A percentile compares a stretch with the other conserved stretches of the same genome.
These are phyloP conservation scores for Neurospora sp. DNA, from an alignment of 495 filamentous ascomycete species.

Conservation along the genomic window DNA sequence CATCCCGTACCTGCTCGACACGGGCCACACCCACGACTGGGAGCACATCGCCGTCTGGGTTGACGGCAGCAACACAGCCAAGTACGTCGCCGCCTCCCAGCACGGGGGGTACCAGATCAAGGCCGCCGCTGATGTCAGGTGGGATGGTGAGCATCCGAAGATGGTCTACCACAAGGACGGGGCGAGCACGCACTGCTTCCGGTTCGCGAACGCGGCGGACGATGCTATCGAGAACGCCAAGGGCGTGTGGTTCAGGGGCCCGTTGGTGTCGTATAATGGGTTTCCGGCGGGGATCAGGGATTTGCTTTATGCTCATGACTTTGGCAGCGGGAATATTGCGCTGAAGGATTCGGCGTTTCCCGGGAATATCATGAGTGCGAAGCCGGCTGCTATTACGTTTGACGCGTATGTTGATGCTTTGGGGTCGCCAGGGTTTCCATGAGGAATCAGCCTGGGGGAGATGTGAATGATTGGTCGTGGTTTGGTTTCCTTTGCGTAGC, in stretches of 20 bases:
- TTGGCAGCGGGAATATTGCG: constrained; percentile 23
- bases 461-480: not conserved
- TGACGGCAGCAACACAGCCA: constrained; percentile 10
- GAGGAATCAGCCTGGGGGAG: not conserved
- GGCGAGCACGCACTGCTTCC: constrained; percentile 30
- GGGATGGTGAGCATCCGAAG: constrained; percentile 35
- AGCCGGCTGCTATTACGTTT: constrained; percentile 22
- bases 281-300: constrained; percentile 18
- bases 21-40: constrained; percentile 36
- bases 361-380: constrained; percentile 20
- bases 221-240: constrained; percentile 32
- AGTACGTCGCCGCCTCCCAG: constrained; percentile 28
- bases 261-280: constrained; percentile 30
- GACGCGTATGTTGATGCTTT: constrained; percentile 25
- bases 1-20: constrained; percentile 21
- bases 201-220: constrained; percentile 28
- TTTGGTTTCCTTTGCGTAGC: not conserved
- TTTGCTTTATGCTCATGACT: constrained; percentile 21
- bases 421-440: constrained; percentile 23
- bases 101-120: constrained; percentile 30
- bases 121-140: constrained; percentile 23
- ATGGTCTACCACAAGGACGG: constrained; percentile 38
- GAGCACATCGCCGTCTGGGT: constrained; percentile 39
- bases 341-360: constrained; percentile 29
- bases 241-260: constrained; percentile 30